These are phyloP conservation scores for Mycosphaerella sp. DNA, from an alignment of 2,329 filamentous ascomycete species.

Conservation along the genomic window DNA sequence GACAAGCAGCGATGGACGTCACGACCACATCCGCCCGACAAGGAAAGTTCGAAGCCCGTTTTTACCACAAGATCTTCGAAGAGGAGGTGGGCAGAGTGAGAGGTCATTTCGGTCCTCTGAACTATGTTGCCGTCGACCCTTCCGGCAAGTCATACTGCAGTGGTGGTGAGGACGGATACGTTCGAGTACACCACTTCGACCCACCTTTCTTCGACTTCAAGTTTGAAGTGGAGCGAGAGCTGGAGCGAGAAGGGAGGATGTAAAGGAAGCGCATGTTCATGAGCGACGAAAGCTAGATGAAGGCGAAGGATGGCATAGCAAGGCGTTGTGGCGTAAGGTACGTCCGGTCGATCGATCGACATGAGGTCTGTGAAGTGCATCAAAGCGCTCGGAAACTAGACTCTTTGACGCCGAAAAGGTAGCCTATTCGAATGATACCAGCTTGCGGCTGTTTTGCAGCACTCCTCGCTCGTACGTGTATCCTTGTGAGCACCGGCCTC, in stretches of 20 bases:
- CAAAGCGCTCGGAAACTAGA: neutral
- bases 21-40: slow-evolving; percentile 89
- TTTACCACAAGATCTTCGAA: slow-evolving; percentile 99
- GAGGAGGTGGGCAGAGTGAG: slow-evolving; percentile 96
- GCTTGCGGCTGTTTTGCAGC: neutral
- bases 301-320: slow-evolving; percentile 36
- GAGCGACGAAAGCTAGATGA: slow-evolving; percentile 15
- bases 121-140: slow-evolving; percentile 92
- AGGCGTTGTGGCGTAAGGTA: slow-evolving; percentile 30
- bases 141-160: slow-evolving; percentile 88
- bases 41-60: slow-evolving; percentile 98
- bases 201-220: slow-evolving; percentile 98
- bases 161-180: slow-evolving; percentile 97
- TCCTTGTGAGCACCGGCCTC: too few species aligned
- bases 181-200: slow-evolving; percentile 97
- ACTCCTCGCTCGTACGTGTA: neutral
- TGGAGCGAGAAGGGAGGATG: slow-evolving; percentile 28
- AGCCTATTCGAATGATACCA: neutral
- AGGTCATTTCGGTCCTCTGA: slow-evolving; percentile 93
- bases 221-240: slow-evolving; percentile 95
- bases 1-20: slow-evolving; percentile 98
- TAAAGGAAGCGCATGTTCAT: slow-evolving; percentile 11
- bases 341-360: neutral
- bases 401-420: neutral
- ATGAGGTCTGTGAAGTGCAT: neutral